Evolutionary conservation across 179 eudicot genomes (phyloP).

Genomic region (Dionaea muscipula): DNA sequence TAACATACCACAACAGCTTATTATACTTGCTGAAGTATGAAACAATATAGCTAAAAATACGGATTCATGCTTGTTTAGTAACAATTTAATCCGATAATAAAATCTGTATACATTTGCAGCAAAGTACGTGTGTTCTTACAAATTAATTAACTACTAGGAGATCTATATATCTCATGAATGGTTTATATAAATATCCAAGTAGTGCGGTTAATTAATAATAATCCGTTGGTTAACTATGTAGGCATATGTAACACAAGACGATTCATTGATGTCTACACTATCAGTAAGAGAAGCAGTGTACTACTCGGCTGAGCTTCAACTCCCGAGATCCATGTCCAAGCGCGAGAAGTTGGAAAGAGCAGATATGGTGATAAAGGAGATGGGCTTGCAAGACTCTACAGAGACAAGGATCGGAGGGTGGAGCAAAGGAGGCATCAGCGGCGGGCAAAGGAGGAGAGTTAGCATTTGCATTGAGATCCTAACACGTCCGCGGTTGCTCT

Average conservation of each 20-base stretch:
- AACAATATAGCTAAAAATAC: no score
- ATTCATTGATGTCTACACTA: constrained; percentile 38
- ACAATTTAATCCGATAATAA: no score
- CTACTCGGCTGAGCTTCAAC: constrained; percentile 66
- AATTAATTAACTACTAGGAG: no score
- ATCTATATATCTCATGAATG: no score
- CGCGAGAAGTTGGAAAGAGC: constrained; percentile 46
- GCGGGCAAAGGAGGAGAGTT: constrained; percentile 65
- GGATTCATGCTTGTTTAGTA: no score
- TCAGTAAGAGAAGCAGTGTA: constrained; percentile 56
- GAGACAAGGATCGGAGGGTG: constrained; percentile 64
- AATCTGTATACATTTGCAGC: no score
- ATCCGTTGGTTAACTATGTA: no score
- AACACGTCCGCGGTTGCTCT: constrained; percentile 53
- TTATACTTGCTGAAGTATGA: no score
- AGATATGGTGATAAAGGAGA: constrained; percentile 39
- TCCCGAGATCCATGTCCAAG: constrained; percentile 49
- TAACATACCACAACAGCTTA: no score
- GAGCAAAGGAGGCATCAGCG: constrained; percentile 51
- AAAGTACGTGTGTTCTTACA: no score
- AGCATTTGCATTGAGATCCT: constrained; percentile 68
- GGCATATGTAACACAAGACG: constrained; percentile 82
- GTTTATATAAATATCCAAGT: no score
- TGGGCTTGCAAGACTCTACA: constrained; percentile 55
- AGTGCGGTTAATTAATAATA: no score